Evolutionary conservation across 441 rosid genomes (phyloP), one percentile per base, ranked within the genome.

Genomic region (Aquilaria agallochum): DNA sequence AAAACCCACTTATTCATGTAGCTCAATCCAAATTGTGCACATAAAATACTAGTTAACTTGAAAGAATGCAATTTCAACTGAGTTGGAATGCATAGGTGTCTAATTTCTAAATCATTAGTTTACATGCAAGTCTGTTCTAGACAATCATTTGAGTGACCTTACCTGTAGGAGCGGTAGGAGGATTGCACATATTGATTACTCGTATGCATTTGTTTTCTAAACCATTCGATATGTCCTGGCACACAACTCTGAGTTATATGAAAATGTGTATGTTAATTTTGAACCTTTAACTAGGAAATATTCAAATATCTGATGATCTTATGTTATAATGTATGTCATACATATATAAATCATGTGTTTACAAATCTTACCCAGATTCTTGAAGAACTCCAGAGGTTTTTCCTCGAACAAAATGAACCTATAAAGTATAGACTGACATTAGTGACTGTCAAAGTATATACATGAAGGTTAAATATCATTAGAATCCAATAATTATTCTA

Each of bases 141-240:
- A 49, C 50, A 31, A 56, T 58, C 54, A 33, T 58, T 20, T 27
- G 40, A 62, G 30, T 65, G 50, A 73, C 68, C 81, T 85, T 69
- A 72, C 86, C 91, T 76, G 76, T 20, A 50, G 86, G 88, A 64
- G 73, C 69, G 56, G 65, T 59, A 51, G 79, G 72, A 58, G 78
- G 75, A 75, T 69, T 66, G 64, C 72, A 62, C 49, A 69, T 48
- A 60, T 83, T 81, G 70, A 77, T 77, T 48, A 75, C 85, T 31
- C 79, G 85, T 58, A 83, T 77, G 44, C 62, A 64, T 56, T 66
- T 65, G 61, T 60, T 72, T 74, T 85, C 86, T 70, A 58, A 60
- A 59, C 88, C 85, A 13, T 61, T 55, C 33, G 83, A 74, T 56
- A 80, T 60, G 81, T 83, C 91, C 70, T 69, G 55, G 49, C 85